Evolutionary conservation across 179 eudicot species (phyloP).

Genomic region (Amaranthus tricolor): DNA sequence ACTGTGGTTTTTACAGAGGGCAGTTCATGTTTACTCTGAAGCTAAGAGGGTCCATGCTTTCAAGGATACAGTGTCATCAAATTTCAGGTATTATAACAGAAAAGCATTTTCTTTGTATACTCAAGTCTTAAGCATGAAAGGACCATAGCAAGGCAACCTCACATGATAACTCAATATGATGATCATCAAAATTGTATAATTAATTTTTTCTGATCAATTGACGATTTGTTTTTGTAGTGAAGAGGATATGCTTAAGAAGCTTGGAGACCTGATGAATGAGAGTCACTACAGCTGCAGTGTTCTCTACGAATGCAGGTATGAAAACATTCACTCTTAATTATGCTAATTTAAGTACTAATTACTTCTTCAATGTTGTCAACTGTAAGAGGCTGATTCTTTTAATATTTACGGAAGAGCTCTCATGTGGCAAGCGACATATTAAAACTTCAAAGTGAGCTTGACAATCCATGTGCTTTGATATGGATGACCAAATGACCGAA

Average conservation of each 20-base stretch:
- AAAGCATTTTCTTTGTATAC: neutral
- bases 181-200: neutral
- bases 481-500: neutral
- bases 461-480: neutral
- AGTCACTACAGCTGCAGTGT: slow-evolving; percentile 98
- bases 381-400: neutral
- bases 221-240: slow-evolving; percentile 55
- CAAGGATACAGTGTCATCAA: slow-evolving; percentile 79
- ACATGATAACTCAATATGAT: too few relatives aligned
- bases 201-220: slow-evolving; percentile 8
- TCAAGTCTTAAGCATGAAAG: too few relatives aligned
- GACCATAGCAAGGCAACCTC: too few relatives aligned
- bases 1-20: slow-evolving; percentile 55
- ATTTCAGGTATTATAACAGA: slow-evolving; percentile 48
- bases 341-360: neutral
- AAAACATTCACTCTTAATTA: neutral
- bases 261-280: slow-evolving; percentile 95
- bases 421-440: neutral
- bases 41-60: slow-evolving; percentile 96
- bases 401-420: neutral
- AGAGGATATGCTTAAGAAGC: slow-evolving; percentile 83
- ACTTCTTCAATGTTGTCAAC: neutral
- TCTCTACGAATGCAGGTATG: slow-evolving; percentile 94
- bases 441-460: neutral
- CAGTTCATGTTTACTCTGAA: slow-evolving; percentile 94